Conservation (phyloP, 495 filamentous ascomycete species). For the Achaetomiella virescens region DNA sequence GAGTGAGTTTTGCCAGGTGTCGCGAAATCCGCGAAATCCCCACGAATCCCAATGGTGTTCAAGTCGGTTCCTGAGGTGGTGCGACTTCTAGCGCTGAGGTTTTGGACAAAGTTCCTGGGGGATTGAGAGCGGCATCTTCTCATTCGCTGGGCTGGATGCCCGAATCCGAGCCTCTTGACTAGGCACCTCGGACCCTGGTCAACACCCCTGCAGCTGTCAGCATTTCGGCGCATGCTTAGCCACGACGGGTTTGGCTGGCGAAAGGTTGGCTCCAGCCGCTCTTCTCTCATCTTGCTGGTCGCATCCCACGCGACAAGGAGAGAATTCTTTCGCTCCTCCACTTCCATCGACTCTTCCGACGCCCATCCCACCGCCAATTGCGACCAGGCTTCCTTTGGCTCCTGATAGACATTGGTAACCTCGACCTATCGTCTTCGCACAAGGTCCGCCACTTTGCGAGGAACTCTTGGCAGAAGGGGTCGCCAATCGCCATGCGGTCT, state of each 20-base stretch:
- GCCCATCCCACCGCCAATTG: background rate
- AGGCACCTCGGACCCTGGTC: background rate
- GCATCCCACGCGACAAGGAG: background rate
- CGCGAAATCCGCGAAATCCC: too few species aligned
- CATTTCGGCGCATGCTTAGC: background rate
- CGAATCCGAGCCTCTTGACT: background rate
- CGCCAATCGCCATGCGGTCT: conserved; percentile 6
- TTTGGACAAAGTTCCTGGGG: too few species aligned
- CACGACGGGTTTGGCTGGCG: background rate
- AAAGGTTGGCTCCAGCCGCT: background rate
- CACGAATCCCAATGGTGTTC: too few species aligned
- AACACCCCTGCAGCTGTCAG: background rate
- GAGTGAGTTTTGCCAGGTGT: too few species aligned
- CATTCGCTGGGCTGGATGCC: too few species aligned
- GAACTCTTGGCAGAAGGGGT: background rate
- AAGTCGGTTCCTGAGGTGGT: too few species aligned
- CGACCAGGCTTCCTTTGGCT: background rate
- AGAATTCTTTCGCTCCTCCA: background rate
- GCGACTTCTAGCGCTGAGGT: too few species aligned
- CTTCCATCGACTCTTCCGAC: background rate
- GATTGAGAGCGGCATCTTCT: too few species aligned
- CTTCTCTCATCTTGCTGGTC: background rate
- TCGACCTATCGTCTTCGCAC: too few species aligned
- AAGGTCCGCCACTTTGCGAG: background rate
- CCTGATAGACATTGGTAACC: too few species aligned